Conservation (phyloP, 768 basidiomycete genomes). For the Pleurotus citrinopileatus region DNA sequence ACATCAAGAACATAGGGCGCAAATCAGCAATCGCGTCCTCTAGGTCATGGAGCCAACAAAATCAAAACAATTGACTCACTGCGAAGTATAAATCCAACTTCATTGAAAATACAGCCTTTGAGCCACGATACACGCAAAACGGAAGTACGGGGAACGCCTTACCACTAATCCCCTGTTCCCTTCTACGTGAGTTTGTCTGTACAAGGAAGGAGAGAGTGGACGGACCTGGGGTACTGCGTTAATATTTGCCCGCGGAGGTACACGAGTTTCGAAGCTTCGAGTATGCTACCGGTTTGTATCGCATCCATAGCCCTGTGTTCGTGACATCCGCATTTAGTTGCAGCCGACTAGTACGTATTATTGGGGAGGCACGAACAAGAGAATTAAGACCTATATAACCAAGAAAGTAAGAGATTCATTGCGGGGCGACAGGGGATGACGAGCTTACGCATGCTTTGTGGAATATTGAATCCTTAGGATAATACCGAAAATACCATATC, state of each 20-base stretch:
- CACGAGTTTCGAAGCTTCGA: neutral
- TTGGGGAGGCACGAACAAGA: neutral
- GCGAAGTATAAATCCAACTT: neutral
- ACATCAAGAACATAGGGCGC: no score
- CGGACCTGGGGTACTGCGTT: neutral
- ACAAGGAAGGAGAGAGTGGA: neutral
- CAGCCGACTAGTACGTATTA: no score
- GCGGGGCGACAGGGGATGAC: neutral
- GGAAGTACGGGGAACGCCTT: no score
- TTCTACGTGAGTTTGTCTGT: neutral
- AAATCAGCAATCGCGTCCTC: no score
- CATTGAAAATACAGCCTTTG: no score
- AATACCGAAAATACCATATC: neutral
- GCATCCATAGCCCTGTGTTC: neutral
- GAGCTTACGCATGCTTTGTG: neutral
- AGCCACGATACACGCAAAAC: no score
- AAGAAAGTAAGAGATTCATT: neutral
- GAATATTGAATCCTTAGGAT: neutral
- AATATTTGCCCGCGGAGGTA: neutral
- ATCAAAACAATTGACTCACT: neutral
- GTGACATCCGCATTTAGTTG: no score
- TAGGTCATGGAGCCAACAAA: neutral
- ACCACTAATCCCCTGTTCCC: neutral
- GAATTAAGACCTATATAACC: neutral
- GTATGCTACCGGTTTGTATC: neutral